A percentile compares a stretch with the other conserved stretches of the same genome.
phyloP scores from a whole-genome alignment of 345 rosid species.

The Lepidium aucheri region DNA sequence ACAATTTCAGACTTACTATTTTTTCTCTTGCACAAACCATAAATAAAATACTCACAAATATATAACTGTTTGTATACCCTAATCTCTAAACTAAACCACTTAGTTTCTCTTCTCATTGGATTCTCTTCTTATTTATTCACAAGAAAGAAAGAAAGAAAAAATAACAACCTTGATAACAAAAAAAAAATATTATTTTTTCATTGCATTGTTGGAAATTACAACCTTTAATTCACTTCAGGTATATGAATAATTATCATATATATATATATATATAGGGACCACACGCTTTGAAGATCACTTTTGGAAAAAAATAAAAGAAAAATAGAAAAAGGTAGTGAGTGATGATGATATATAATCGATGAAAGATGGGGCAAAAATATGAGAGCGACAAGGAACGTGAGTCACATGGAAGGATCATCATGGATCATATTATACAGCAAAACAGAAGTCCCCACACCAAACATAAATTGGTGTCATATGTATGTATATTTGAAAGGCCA shows the following conservation, averaged over 20 bases:
- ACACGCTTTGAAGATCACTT: constrained; percentile 1
- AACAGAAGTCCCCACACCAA: constrained; percentile 28
- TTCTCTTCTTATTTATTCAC: not conserved
- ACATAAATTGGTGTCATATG: constrained; percentile 25
- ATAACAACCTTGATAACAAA: not conserved
- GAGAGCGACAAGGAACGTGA: constrained; percentile 34
- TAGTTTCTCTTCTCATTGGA: not conserved
- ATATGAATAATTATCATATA: not conserved
- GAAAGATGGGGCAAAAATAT: constrained; percentile 22
- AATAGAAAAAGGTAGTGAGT: constrained; percentile 9
- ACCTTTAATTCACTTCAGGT: constrained; percentile 2
- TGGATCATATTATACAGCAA: constrained; percentile 24
- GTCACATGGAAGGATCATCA: constrained; percentile 27
- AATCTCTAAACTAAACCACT: not conserved
- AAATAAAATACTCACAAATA: not conserved
- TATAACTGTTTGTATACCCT: not conserved
- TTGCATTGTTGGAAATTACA: not conserved
- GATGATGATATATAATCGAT: constrained; percentile 16
- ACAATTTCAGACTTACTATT: too few relatives aligned
- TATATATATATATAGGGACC: constrained; percentile 2
- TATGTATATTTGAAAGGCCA: constrained; percentile 23
- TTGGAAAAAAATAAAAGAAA: not conserved
- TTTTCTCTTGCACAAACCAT: too few relatives aligned
- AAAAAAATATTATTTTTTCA: not conserved
- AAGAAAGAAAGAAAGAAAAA: not conserved